Evolutionary conservation across 805 yeast species (phyloP).

Genomic region (Jamesozyma rosinii): DNA sequence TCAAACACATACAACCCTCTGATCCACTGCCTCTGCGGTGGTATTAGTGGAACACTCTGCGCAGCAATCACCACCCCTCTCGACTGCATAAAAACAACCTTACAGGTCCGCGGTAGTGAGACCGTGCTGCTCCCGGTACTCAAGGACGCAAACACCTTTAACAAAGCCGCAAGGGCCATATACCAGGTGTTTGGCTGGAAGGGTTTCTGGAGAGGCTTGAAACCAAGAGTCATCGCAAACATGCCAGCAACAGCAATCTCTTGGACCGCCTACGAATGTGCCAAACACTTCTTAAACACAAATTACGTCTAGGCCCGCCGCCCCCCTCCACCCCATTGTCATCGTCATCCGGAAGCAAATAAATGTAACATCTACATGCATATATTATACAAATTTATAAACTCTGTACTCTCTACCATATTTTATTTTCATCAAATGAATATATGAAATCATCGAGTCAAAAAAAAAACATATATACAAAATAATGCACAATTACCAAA

Average conservation of each 20-base stretch:
- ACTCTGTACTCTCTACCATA: no score
- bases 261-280: conserved; percentile 98
- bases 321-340: no score
- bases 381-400: no score
- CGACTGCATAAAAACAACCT: conserved; percentile 84
- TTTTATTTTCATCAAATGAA: no score
- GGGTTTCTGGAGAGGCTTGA: conserved; percentile 77
- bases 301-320: neutral
- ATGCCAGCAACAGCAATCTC: conserved; percentile 97
- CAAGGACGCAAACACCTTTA: conserved; percentile 54
- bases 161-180: conserved; percentile 64
- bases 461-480: no score
- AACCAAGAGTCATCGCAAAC: conserved; percentile 85
- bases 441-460: no score
- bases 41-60: conserved; percentile 87
- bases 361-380: no score
- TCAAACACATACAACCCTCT: conserved; percentile 73
- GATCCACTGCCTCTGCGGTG: conserved; percentile 87
- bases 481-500: no score
- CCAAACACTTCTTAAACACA: conserved; percentile 43
- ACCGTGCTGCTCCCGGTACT: conserved; percentile 33
- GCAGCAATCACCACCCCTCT: conserved; percentile 95
- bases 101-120: conserved; percentile 68
- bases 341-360: no score
- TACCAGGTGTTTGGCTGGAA: conserved; percentile 48